Conservation (phyloP, 2,329 filamentous ascomycete genomes). For the Cladosporium sp. region DNA sequence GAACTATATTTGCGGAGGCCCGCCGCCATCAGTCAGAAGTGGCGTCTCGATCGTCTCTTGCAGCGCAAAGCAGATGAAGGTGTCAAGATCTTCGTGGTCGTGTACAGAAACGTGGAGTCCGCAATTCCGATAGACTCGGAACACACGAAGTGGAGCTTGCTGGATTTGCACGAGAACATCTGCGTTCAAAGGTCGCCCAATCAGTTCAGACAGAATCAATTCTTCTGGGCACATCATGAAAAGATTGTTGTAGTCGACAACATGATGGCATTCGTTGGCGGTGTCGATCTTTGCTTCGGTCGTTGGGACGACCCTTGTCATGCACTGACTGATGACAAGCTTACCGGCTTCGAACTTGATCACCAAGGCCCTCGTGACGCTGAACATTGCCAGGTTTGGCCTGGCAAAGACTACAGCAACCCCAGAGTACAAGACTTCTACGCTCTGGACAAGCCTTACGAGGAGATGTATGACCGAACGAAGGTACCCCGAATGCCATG, state of each 20-base stretch:
- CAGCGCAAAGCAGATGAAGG: slow-evolving; percentile 90
- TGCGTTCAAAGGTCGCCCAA: slow-evolving; percentile 96
- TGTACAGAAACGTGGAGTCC: slow-evolving; percentile 96
- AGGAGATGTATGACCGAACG: slow-evolving; percentile 95
- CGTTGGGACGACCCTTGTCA: slow-evolving; percentile 97
- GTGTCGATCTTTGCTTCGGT: slow-evolving; percentile 94
- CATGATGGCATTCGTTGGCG: slow-evolving; percentile 90
- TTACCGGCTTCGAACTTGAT: slow-evolving; percentile 83
- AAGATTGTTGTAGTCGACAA: slow-evolving; percentile 98
- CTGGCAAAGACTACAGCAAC: slow-evolving; percentile 97
- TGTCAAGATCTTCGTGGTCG: slow-evolving; percentile 95
- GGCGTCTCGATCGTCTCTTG: slow-evolving; percentile 89
- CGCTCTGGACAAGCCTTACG: slow-evolving; percentile 86
- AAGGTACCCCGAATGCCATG: slow-evolving; percentile 93
- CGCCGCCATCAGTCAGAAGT: slow-evolving; percentile 94
- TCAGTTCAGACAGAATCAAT: slow-evolving; percentile 97
- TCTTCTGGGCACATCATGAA: slow-evolving; percentile 98
- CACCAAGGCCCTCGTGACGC: slow-evolving; percentile 73
- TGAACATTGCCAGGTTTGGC: slow-evolving; percentile 93
- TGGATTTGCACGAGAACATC: slow-evolving; percentile 93
- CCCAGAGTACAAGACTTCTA: slow-evolving; percentile 94
- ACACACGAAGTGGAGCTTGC: slow-evolving; percentile 92
- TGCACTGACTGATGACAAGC: slow-evolving; percentile 83
- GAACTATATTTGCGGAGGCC: slow-evolving; percentile 93
- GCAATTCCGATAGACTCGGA: slow-evolving; percentile 97